These are phyloP conservation scores for Clarireedia paspali DNA, from an alignment of 2,329 filamentous ascomycete species.

Conservation along the genomic window DNA sequence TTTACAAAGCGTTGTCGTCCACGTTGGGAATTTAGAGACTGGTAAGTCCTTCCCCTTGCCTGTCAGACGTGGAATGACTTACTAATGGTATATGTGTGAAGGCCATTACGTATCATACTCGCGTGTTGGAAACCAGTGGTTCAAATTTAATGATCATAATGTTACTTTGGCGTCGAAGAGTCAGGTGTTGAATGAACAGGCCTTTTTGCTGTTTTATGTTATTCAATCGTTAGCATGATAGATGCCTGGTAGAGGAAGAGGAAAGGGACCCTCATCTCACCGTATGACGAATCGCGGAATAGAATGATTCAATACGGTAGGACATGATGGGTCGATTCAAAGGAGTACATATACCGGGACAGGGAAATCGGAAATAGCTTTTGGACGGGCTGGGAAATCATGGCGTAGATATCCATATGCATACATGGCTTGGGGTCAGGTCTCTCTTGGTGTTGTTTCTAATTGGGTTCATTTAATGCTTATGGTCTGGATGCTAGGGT, in stretches of 20 bases:
- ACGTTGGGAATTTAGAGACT: conserved; percentile 86
- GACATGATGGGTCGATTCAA: no score
- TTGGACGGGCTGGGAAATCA: no score
- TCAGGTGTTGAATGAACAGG: conserved; percentile 78
- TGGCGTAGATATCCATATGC: no score
- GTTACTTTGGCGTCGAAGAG: conserved; percentile 77
- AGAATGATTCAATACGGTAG: background rate
- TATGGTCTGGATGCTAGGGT: no score
- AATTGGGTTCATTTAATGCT: no score
- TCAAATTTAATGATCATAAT: conserved; percentile 91
- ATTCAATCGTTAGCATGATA: conserved; percentile 49
- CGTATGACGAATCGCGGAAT: background rate
- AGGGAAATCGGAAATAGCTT: no score
- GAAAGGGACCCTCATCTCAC: no score
- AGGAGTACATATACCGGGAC: no score
- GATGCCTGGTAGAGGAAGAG: no score
- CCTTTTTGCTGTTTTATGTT: conserved; percentile 86
- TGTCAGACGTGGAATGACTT: no score
- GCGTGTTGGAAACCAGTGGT: conserved; percentile 56
- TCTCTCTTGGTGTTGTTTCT: no score
- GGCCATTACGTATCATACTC: conserved; percentile 6
- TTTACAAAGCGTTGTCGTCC: conserved; percentile 81
- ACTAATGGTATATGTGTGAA: background rate
- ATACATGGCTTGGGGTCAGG: no score
- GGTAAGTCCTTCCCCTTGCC: conserved; percentile 32